phyloP scores from a whole-genome alignment of 2,329 filamentous ascomycete species.

The Herpotrichia juniperi region DNA sequence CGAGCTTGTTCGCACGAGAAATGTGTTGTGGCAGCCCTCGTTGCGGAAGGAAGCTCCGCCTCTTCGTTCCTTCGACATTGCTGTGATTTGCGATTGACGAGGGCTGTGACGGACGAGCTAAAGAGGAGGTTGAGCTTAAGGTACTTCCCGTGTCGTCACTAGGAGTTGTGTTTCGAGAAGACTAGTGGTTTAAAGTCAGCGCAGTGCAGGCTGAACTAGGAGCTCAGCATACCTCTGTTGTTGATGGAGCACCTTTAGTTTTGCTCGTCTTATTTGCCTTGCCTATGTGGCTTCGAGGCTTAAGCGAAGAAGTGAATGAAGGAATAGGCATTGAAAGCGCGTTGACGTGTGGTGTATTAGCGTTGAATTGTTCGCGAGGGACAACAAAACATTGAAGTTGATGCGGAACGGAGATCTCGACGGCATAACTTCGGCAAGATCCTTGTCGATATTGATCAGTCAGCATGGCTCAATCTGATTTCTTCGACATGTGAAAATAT shows the following conservation, averaged over 20 bases:
- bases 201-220: not conserved
- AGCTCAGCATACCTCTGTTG: conserved; percentile 6
- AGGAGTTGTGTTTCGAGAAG: not conserved
- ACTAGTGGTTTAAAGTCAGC: not conserved
- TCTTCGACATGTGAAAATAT: too few relatives aligned
- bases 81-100: conserved; percentile 2
- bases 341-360: not conserved
- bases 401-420: too few relatives aligned
- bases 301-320: conserved; percentile 24
- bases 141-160: not conserved
- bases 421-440: not conserved
- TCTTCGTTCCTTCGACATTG: conserved; percentile 12
- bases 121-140: not conserved
- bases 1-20: conserved; percentile 5
- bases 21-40: conserved; percentile 32
- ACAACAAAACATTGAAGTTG: too few relatives aligned
- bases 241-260: conserved; percentile 10
- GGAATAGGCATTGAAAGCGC: conserved; percentile 26
- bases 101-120: conserved; percentile 5
- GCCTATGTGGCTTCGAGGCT: conserved; percentile 19
- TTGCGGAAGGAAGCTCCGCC: conserved; percentile 41
- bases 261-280: conserved; percentile 9
- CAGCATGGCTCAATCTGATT: too few relatives aligned
- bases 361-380: not conserved
- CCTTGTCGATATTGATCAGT: conserved; percentile 1